These are phyloP conservation scores for Arctium minus DNA, from an alignment of 129 eudicot genomes.

Conservation along the genomic window DNA sequence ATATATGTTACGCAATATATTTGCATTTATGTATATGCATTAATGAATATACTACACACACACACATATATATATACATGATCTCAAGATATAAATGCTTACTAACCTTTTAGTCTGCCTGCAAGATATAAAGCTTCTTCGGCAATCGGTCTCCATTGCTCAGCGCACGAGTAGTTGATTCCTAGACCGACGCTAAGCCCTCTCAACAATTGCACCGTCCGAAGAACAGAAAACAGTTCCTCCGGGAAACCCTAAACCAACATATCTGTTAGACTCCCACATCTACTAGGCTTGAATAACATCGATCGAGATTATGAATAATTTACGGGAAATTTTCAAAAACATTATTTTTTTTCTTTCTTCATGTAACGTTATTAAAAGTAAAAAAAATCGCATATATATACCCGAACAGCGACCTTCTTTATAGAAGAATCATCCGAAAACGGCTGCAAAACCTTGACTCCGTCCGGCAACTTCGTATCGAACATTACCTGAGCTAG, in stretches of 20 bases:
- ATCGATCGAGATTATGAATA: background rate
- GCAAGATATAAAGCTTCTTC: conserved; percentile 80
- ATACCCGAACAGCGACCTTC: conserved; percentile 77
- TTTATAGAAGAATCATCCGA: conserved; percentile 83
- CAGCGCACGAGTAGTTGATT: conserved; percentile 79
- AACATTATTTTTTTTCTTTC: background rate
- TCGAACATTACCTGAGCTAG: conserved; percentile 89
- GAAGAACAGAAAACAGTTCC: conserved; percentile 93
- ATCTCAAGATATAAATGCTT: background rate
- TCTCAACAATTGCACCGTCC: conserved; percentile 83
- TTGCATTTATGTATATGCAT: no score
- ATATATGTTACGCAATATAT: no score
- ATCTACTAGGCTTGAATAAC: background rate
- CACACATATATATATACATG: no score
- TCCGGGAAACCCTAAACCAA: conserved; percentile 79
- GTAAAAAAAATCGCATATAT: background rate
- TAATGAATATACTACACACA: no score
- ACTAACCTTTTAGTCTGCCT: conserved; percentile 75
- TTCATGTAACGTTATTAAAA: background rate
- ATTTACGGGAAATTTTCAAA: background rate
- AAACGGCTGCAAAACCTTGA: conserved; percentile 75
- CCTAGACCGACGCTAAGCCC: conserved; percentile 96
- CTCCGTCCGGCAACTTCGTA: conserved; percentile 89
- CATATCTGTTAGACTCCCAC: background rate
- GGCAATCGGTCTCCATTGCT: conserved; percentile 96